Evolutionary conservation across 2,329 filamentous ascomycete genomes (phyloP).

Genomic region (Phaeosphaeria sp.): DNA sequence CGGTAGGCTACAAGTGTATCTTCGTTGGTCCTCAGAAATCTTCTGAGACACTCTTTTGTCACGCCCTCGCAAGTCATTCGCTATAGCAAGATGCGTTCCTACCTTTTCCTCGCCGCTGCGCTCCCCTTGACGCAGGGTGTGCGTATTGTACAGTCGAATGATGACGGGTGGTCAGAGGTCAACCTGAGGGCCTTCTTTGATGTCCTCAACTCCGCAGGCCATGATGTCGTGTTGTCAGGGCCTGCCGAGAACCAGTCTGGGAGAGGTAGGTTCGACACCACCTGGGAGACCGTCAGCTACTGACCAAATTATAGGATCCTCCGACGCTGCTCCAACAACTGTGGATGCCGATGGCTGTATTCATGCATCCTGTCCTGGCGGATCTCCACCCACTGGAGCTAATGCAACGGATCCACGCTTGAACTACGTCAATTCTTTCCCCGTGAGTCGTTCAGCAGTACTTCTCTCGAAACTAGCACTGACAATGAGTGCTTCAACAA

Average conservation of each 20-base stretch:
- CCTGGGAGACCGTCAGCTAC: neutral
- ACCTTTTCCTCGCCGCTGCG: conserved; percentile 29
- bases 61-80: conserved; percentile 43
- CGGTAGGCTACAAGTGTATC: neutral
- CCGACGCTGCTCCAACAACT: conserved; percentile 55
- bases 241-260: conserved; percentile 73
- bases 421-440: conserved; percentile 76
- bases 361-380: conserved; percentile 65
- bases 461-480: too few species aligned
- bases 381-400: conserved; percentile 62
- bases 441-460: conserved; percentile 32
- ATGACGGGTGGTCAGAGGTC: conserved; percentile 76
- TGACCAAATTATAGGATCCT: conserved; percentile 56
- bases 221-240: conserved; percentile 68
- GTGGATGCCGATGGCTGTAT: conserved; percentile 62
- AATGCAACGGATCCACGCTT: conserved; percentile 65
- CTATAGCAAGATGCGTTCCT: conserved; percentile 32
- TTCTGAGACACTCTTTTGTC: conserved; percentile 4
- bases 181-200: conserved; percentile 68
- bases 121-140: conserved; percentile 36
- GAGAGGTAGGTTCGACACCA: conserved; percentile 52
- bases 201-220: conserved; percentile 60
- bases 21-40: neutral
- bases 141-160: conserved; percentile 66
- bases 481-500: neutral